Percentiles rank a stretch among this genome's conserved stretches.
Conservation (phyloP, 176 grass and related monocot genomes). For the Tuctoria greenei region DNA sequence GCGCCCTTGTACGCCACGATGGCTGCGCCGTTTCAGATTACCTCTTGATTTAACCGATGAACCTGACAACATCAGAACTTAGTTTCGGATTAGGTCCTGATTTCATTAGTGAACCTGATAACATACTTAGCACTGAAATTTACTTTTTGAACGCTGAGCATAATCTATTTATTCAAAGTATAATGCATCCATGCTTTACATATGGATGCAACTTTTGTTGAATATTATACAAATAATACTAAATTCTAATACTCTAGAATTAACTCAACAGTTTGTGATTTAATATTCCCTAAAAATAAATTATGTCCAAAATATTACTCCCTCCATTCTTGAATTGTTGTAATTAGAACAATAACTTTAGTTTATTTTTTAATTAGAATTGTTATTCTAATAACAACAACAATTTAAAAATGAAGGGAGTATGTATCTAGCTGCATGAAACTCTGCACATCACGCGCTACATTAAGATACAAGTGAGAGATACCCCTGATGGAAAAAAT, state of each 20-base stretch:
- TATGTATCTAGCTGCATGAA: constrained; percentile 2
- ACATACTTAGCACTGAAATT: neutral
- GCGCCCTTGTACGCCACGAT: too few relatives aligned
- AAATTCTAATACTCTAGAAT: neutral
- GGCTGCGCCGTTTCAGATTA: neutral
- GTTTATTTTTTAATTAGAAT: too few relatives aligned
- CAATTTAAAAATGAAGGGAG: too few relatives aligned
- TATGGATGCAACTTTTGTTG: neutral
- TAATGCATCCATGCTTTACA: neutral
- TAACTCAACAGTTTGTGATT: too few relatives aligned
- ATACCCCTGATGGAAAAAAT: constrained; percentile 37
- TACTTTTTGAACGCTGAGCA: neutral
- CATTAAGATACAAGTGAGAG: constrained; percentile 33
- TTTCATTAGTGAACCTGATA: neutral
- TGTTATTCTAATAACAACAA: too few relatives aligned
- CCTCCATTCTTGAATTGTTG: too few relatives aligned
- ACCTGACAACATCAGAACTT: neutral
- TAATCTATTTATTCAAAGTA: neutral
- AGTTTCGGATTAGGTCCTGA: too few relatives aligned
- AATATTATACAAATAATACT: neutral
- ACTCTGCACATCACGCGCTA: constrained; percentile 15
- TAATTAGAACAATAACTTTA: too few relatives aligned
- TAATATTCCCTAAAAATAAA: neutral
- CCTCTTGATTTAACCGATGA: neutral
- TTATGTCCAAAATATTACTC: neutral